phyloP scores from a whole-genome alignment of 768 basidiomycete species.

The Trametes elegans region DNA sequence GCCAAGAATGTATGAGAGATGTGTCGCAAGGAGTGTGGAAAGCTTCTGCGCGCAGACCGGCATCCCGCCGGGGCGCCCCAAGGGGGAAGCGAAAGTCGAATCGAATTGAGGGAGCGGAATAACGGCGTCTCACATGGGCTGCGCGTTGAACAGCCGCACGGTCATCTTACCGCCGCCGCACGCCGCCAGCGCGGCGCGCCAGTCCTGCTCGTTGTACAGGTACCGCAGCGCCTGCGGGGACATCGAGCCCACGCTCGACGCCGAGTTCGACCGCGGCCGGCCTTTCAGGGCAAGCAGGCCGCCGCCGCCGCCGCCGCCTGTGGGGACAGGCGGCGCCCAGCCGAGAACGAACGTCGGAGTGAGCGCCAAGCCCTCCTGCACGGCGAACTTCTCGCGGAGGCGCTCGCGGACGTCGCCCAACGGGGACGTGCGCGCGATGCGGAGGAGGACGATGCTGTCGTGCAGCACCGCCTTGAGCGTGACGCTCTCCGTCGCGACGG shows the following conservation, averaged over 20 bases:
- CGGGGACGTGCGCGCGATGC: slow-evolving; percentile 45
- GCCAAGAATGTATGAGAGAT: too few relatives aligned
- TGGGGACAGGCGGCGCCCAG: slow-evolving; percentile 41
- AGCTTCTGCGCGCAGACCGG: too few relatives aligned
- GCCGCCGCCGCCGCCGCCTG: slow-evolving; percentile 6
- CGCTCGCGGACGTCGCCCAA: slow-evolving; percentile 54
- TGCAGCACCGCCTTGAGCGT: slow-evolving; percentile 66
- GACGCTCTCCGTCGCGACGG: slow-evolving; percentile 32
- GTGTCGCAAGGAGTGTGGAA: too few relatives aligned
- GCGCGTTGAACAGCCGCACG: slow-evolving; percentile 50
- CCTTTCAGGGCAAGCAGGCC: slow-evolving; percentile 10
- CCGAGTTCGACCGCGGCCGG: slow-evolving; percentile 33
- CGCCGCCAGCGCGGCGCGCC: slow-evolving; percentile 48
- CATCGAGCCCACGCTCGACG: slow-evolving; percentile 29
- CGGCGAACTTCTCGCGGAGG: slow-evolving; percentile 65
- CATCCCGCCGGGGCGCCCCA: too few relatives aligned
- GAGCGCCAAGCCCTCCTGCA: slow-evolving; percentile 55
- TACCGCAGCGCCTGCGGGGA: slow-evolving; percentile 35
- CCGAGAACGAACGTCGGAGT: slow-evolving; percentile 55
- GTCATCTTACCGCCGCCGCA: slow-evolving; percentile 51
- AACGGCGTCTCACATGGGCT: slow-evolving; percentile 7
- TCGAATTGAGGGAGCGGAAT: slow-evolving; percentile 1
- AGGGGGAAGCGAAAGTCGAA: background rate
- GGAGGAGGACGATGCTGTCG: slow-evolving; percentile 61
- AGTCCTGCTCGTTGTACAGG: slow-evolving; percentile 56